Evolutionary conservation across 108 stramenopile species (phyloP), one percentile per base, ranked within the genome.

Genomic region (Cyclotella baltica): DNA sequence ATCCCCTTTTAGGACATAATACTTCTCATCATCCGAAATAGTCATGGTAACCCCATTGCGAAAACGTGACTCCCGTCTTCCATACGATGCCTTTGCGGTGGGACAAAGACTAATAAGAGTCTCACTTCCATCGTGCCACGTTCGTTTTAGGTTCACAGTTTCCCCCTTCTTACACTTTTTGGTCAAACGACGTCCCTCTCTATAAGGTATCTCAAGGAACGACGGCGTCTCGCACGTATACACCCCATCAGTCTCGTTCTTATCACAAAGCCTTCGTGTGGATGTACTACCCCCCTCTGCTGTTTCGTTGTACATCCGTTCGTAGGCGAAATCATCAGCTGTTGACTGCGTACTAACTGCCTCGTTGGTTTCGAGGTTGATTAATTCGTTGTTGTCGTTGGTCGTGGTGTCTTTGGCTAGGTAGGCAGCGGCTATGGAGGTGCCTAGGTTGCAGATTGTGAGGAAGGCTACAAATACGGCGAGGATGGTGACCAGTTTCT

Each of bases 371-470:
- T 76, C 55, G 10, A 48, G 38, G 58, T 68, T 31, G 35, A 69
- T 40, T 48, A 76, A 64, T 59, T 58, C 75, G 25, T 68, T 66
- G 10, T 51, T 68, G 29, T 30, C 43, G 53, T 62, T 76, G 57
- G 48, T 62, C 23, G 68, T 69, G 18, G 81, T 82, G 59, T 89
- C 88, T 73, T 87, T 89, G 61, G 84, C 84, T 23, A 89, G 61
- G 28, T 68, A 72, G 1, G 86, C 88, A 9, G 86, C 88, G 22
- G 86, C 86, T 65, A 87, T 85, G 35, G 72, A 70, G 6, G 88
- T 85, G 29, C 76, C 88, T 22, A 89, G 75, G 67, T 86, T 89
- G 36, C 71, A 59, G 28, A 89, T 31, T 11, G 86, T 58, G 43
- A 89, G 47, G 15, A 89, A 22, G 28, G 83, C 62, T 43, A 82